Conservation (phyloP, 768 basidiomycete genomes). For the Kwoniella mangroviensis region DNA sequence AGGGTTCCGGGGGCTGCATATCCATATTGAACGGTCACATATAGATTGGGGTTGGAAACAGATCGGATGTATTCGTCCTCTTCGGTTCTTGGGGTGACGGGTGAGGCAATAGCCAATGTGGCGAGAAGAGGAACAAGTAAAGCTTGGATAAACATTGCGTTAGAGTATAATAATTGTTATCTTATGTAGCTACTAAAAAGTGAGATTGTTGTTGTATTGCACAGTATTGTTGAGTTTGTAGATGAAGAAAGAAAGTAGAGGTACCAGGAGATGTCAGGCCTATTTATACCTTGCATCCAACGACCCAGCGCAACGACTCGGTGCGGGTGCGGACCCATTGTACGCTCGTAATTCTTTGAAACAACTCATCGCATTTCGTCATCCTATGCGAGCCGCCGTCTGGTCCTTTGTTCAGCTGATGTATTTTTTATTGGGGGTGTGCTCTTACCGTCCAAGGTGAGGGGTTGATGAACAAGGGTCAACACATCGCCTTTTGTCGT, state of each 20-base stretch:
- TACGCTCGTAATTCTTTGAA: not conserved
- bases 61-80: not conserved
- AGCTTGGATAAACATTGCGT: not conserved
- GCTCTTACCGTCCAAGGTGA: too few species aligned
- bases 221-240: too few species aligned
- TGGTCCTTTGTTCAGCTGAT: not conserved
- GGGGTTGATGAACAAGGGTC: too few species aligned
- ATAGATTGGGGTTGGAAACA: conserved; percentile 3
- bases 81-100: not conserved
- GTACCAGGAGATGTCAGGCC: too few species aligned
- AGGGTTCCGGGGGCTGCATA: conserved; percentile 23
- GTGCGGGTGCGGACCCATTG: too few species aligned
- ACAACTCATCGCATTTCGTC: conserved; percentile 1
- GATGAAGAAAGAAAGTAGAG: too few species aligned
- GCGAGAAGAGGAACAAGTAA: not conserved
- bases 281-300: not conserved
- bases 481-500: too few species aligned
- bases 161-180: not conserved
- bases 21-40: conserved; percentile 17
- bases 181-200: too few species aligned
- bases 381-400: too few species aligned
- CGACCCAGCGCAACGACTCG: not conserved
- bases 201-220: too few species aligned
- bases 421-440: too few species aligned
- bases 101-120: not conserved